Percentiles rank a stretch among this genome's conserved stretches.
Evolutionary conservation across 2,329 filamentous ascomycete species (phyloP).

Genomic region (Ophiostoma sp.): DNA sequence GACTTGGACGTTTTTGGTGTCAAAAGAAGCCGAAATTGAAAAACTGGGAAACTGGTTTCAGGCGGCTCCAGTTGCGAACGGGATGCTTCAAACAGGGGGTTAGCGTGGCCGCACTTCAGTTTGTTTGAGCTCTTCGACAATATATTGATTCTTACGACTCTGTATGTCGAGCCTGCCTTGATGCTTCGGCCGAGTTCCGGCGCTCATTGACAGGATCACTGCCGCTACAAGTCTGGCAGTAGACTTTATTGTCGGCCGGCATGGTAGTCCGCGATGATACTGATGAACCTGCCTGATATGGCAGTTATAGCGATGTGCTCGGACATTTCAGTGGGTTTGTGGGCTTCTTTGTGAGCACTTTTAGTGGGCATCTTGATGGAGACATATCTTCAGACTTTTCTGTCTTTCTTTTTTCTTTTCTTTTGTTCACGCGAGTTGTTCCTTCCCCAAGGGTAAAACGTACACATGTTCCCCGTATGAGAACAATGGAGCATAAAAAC

Average conservation of each 20-base stretch:
- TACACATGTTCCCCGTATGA: not conserved
- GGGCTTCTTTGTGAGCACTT: not conserved
- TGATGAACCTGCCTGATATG: not conserved
- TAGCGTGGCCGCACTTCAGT: not conserved
- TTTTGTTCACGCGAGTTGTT: not conserved
- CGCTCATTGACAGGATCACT: not conserved
- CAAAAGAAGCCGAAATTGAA: not conserved
- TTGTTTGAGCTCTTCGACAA: not conserved
- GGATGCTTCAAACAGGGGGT: not conserved
- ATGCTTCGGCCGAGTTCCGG: not conserved
- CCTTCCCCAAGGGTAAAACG: conserved; percentile 4
- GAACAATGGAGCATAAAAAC: not conserved
- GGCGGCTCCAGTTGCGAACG: no score
- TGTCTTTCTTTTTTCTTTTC: no score
- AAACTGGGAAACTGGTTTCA: not conserved
- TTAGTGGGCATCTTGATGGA: not conserved
- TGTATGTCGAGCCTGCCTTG: not conserved
- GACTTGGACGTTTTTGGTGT: not conserved
- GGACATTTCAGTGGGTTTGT: not conserved
- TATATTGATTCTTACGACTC: no score
- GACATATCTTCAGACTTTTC: not conserved
- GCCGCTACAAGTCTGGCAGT: not conserved
- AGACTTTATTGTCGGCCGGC: not conserved
- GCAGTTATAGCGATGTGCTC: not conserved
- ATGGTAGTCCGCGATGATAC: not conserved